Evolutionary conservation across 345 rosid species (phyloP).

Genomic region (Eucalyptus regnans): DNA sequence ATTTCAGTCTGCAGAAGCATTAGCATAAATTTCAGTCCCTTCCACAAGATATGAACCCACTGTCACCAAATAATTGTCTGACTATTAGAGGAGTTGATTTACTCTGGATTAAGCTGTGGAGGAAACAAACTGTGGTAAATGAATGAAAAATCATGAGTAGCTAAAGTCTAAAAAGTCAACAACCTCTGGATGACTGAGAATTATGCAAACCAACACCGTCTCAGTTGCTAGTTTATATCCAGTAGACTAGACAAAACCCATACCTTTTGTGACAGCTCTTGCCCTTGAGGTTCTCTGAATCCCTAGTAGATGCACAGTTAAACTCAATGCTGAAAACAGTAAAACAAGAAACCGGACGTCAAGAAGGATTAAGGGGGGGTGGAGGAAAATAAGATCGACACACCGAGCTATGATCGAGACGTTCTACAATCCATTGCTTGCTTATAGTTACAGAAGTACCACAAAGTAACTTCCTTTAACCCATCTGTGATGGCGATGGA

Average conservation of each 20-base stretch:
- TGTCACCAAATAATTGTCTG: neutral
- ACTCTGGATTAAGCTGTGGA: neutral
- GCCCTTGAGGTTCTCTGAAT: neutral
- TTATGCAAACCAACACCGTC: neutral
- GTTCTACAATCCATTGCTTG: neutral
- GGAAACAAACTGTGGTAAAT: neutral
- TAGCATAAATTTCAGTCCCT: neutral
- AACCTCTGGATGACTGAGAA: neutral
- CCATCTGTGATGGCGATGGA: neutral
- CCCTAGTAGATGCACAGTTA: neutral
- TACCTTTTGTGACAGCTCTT: neutral
- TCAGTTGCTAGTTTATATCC: neutral
- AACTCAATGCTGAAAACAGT: neutral
- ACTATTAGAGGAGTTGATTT: neutral
- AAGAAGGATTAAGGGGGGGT: neutral
- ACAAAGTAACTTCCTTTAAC: neutral
- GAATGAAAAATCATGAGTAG: neutral
- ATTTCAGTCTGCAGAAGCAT: conserved; percentile 26
- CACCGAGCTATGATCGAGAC: neutral
- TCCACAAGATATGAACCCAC: neutral
- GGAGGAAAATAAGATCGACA: neutral
- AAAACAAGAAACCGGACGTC: neutral
- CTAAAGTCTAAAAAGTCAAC: neutral
- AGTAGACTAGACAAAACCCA: neutral
- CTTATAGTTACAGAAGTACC: neutral